Evolutionary conservation across 164 flowering plant genomes (phyloP), one percentile per base, ranked within the genome.

Genomic region (Stephania yunnanensis): DNA sequence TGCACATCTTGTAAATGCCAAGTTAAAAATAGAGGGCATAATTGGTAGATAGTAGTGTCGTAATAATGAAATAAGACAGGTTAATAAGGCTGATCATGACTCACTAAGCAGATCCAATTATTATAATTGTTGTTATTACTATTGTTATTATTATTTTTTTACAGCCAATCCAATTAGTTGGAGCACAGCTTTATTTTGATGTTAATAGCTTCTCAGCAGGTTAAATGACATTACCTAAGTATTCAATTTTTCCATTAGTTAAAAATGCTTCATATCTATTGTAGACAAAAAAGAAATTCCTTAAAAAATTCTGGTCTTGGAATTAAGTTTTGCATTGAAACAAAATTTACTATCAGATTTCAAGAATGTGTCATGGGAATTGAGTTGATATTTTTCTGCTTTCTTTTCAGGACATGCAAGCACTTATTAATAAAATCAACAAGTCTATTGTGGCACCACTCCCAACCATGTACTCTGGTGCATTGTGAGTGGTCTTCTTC

Each of bases 381-480:
- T 66, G 2, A 58, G 19, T 58, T 58, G 20, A 58, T 17, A n/a
- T 19, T 69, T 36, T 36, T 76, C 19, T 80, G 30, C 71, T 77
- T 71, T 81, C 44, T 85, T 78, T 73, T 70, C 95, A 96, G 99
- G 99, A 96, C 79, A 96, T 96, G 90, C 99, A 90, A 85, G 94
- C 93, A 20, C 85, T 96, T 72, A 96, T 96, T 73, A 88, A 92
- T 85, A 96, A 92, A 81, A 96, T 96, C 74, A 91, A 92, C 75
- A 96, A 86, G 87, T 96, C 97, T 19, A 90, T 96, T 61, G 93
- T 96, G 66, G 86, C 98, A 76, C 97, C 98, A 5, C 92, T 96
- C 80, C 99, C 99, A 20, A 89, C 94, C 72, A 86, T 83, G 85
- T 96, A 94, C 81, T 86, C 97, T 66, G 93, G 88, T 78, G 89